Evolutionary conservation across 2,329 filamentous ascomycete species (phyloP), one percentile per base, ranked within the genome.

Genomic region (Ophiostoma sp.): DNA sequence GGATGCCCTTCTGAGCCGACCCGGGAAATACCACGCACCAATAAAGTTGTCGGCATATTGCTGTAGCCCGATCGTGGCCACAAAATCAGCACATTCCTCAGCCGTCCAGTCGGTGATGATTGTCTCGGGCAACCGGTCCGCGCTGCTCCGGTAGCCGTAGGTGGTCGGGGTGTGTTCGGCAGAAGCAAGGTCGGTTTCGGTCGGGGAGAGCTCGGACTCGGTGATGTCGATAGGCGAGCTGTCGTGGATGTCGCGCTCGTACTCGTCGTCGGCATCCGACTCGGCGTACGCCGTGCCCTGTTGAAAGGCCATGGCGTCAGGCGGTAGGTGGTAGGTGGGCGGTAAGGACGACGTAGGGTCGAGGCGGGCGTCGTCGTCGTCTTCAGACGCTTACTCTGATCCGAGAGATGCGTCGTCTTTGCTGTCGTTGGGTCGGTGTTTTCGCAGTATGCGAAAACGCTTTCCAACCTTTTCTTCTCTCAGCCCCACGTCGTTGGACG

Each of bases 11-110:
- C 27, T 27, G 27, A 27, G 27, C 27, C 2, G 27, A 27, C 27
- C 27, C 27, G 27, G 27, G 27, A 27, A 27, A 36, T 8, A 18
- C 9, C 3, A 67, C 68, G 75, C 81, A 96, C 93, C 92, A 78
- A 95, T 82, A 77, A 97, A 96, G 36, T 83, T 83, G 75, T 93
- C 88, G 69, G 90, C 88, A 79, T 97, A 97, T 77, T 96, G 91
- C 72, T 87, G 83, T 74, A 97, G 80, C 45, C 92, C 92, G 74
- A 97, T 85, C 70, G 87, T 88, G 68, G 87, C 85, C 73, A 97
- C 86, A 76, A 96, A 98, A 75, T 96, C 92, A 72, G 92, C 92
- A 79, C 91, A 93, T 79, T 98, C 92, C 70, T 96, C 92, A 16
- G 87, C 89, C 1, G 88, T 89, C 91, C 91, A 95, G 74, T 92